Evolutionary conservation across 2,329 filamentous ascomycete species (phyloP).

Genomic region (Scopulariopsis brevicaulis): DNA sequence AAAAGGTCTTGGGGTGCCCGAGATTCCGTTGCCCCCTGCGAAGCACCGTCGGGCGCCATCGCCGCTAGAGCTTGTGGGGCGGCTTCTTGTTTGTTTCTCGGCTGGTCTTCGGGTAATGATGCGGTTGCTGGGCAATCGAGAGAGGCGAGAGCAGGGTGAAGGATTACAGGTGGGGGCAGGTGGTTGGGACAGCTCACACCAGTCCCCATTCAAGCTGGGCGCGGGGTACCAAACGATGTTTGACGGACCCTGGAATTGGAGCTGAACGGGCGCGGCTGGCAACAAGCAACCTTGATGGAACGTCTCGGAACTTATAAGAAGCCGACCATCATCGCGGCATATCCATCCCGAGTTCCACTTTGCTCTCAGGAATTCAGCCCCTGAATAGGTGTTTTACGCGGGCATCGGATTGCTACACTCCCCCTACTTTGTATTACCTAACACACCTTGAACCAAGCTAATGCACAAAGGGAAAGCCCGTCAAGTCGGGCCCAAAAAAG

Average conservation of each 20-base stretch:
- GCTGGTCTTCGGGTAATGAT: constrained; percentile 1
- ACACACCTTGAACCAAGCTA: not conserved
- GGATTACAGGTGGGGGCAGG: not conserved
- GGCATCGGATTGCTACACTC: too few relatives aligned
- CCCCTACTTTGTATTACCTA: not conserved
- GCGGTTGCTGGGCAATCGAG: constrained; percentile 1
- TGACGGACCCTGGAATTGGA: too few relatives aligned
- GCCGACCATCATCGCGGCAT: too few relatives aligned
- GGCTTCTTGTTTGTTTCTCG: constrained; percentile 3
- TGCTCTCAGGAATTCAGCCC: too few relatives aligned
- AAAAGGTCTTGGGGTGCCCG: not conserved
- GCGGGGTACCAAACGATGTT: too few relatives aligned
- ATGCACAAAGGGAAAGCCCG: not conserved
- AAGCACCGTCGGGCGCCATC: not conserved
- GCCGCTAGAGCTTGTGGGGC: not conserved
- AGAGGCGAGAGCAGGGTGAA: not conserved
- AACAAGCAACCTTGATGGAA: too few relatives aligned
- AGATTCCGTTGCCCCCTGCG: not conserved
- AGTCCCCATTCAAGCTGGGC: too few relatives aligned
- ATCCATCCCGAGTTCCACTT: too few relatives aligned
- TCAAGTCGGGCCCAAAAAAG: not conserved
- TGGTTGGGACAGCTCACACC: not conserved
- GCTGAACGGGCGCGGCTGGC: too few relatives aligned
- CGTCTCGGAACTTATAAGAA: too few relatives aligned
- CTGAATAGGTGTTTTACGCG: too few relatives aligned